Conservation (phyloP, 2,329 filamentous ascomycete species). For the Exophiala alcalophila region DNA sequence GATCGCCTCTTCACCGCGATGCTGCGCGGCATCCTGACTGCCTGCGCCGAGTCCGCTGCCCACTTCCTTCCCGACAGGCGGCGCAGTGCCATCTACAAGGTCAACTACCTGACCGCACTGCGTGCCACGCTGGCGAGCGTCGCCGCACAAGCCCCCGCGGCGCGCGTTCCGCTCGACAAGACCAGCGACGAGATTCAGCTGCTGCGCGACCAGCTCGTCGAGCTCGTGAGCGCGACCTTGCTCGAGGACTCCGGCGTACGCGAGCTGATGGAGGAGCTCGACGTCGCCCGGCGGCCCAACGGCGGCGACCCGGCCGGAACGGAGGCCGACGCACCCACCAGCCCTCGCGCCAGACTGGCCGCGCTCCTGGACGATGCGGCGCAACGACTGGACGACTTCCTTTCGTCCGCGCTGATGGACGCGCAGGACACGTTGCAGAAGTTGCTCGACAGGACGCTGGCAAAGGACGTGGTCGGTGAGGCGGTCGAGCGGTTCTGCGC, state of each 20-base stretch:
- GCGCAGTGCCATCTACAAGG: constrained; percentile 49
- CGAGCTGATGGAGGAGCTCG: constrained; percentile 23
- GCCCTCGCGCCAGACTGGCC: constrained; percentile 22
- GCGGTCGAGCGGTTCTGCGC: constrained; percentile 80
- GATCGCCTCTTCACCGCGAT: constrained; percentile 75
- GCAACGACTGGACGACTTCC: constrained; percentile 79
- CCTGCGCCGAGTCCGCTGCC: constrained; percentile 65
- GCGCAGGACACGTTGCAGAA: constrained; percentile 76
- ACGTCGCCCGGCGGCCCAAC: constrained; percentile 17
- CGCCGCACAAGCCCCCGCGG: constrained; percentile 39
- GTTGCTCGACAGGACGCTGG: constrained; percentile 68
- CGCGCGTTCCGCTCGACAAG: constrained; percentile 21
- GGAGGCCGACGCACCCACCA: too few relatives aligned
- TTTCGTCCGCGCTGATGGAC: constrained; percentile 90
- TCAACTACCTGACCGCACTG: constrained; percentile 47
- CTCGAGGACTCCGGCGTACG: constrained; percentile 25
- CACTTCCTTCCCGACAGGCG: constrained; percentile 34
- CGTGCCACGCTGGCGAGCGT: constrained; percentile 61
- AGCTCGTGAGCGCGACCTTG: constrained; percentile 19
- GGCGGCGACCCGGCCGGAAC: too few relatives aligned
- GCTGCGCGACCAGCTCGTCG: constrained; percentile 19
- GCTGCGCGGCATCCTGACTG: constrained; percentile 80
- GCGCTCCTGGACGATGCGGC: constrained; percentile 56
- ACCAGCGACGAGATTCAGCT: constrained; percentile 20
- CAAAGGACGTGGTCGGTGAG: constrained; percentile 73